phyloP scores from a whole-genome alignment of 495 filamentous ascomycete genomes.

The Neurospora sp. region DNA sequence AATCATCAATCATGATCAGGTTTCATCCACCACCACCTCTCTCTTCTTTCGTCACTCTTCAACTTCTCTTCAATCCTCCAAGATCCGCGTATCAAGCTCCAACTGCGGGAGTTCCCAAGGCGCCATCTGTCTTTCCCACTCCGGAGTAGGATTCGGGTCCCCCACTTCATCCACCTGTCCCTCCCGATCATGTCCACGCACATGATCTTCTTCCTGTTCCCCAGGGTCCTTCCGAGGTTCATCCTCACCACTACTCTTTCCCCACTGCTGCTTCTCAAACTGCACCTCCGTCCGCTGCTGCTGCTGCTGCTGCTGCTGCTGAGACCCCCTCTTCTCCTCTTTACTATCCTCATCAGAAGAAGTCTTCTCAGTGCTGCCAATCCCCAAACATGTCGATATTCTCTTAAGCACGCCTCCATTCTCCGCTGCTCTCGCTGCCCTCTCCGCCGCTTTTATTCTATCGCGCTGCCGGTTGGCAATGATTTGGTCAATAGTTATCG shows the following conservation, averaged over 20 bases:
- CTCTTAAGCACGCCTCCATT: not conserved
- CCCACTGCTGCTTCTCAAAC: not conserved
- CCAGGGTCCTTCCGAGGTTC: not conserved
- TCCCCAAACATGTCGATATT: not conserved
- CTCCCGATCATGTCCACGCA: not conserved
- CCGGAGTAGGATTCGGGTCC: not conserved
- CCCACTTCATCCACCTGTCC: not conserved
- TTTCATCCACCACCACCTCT: not conserved
- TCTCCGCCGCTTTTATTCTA: not conserved
- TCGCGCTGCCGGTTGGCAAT: not conserved
- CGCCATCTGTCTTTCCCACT: not conserved
- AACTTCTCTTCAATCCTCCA: not conserved
- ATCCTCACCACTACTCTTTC: not conserved
- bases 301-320: not conserved
- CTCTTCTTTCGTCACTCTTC: not conserved
- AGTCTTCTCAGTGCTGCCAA: not conserved
- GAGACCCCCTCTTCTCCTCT: not conserved
- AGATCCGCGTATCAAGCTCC: not conserved
- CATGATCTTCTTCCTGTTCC: not conserved
- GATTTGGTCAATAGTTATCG: not conserved
- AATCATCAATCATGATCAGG: not conserved
- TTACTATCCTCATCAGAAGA: not conserved
- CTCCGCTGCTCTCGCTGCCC: not conserved
- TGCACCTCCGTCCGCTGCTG: not conserved
- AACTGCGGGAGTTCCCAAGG: not conserved